Evolutionary conservation across 2,329 filamentous ascomycete genomes (phyloP).

Genomic region (Chrysoporthe cubensis): DNA sequence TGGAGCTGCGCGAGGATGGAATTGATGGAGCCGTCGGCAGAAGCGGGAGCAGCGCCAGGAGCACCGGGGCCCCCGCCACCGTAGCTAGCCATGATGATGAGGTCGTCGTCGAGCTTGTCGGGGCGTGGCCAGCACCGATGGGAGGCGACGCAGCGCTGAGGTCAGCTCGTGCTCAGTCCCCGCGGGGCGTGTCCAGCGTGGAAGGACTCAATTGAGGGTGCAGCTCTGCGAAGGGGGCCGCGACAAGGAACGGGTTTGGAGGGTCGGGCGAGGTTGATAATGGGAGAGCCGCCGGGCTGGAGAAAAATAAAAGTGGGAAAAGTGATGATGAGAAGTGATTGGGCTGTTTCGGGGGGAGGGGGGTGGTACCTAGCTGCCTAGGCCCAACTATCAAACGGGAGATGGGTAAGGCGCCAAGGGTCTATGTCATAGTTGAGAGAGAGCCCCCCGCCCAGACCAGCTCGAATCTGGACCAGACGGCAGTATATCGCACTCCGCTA

Average conservation of each 20-base stretch:
- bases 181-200: neutral
- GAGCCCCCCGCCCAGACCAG: too few species aligned
- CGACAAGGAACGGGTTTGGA: neutral
- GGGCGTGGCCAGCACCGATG: constrained; percentile 29
- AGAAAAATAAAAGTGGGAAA: constrained; percentile 30
- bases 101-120: constrained; percentile 19
- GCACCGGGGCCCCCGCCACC: constrained; percentile 33
- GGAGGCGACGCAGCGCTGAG: constrained; percentile 18
- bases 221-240: neutral
- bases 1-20: constrained; percentile 48
- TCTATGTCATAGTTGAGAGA: too few species aligned
- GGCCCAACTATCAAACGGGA: too few species aligned
- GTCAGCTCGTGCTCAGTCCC: constrained; percentile 9
- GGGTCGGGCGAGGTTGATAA: constrained; percentile 12
- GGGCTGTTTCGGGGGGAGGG: neutral
- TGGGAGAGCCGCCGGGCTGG: constrained; percentile 25
- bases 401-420: too few species aligned
- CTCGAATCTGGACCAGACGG: too few species aligned
- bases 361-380: neutral
- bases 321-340: constrained; percentile 14
- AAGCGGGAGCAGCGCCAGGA: constrained; percentile 2
- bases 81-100: constrained; percentile 41
- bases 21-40: constrained; percentile 39
- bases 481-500: neutral
- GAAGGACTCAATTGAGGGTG: neutral